phyloP scores from a whole-genome alignment of 139 green algal genomes.

The Raphidocelis subcapitata region DNA sequence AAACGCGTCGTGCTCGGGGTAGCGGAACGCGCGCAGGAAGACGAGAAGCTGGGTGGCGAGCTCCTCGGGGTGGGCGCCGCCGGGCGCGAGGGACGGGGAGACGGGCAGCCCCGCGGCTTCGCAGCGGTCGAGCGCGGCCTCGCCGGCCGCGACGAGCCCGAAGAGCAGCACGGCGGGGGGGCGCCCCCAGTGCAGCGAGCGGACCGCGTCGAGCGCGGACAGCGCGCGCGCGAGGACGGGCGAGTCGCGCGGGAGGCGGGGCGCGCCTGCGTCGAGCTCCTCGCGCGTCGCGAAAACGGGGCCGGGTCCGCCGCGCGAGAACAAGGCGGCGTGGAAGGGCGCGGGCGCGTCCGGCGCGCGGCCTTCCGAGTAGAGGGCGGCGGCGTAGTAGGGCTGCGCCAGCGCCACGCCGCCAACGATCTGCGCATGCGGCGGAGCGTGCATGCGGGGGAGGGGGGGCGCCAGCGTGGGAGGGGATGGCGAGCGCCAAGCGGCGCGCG shows the following conservation, averaged over 20 bases:
- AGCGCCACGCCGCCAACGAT: conserved; percentile 24
- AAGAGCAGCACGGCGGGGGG: conserved; percentile 21
- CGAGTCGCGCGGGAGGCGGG: conserved; percentile 11
- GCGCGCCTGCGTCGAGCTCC: conserved; percentile 2
- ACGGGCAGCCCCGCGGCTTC: conserved; percentile 18
- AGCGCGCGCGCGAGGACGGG: conserved; percentile 26
- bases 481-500: too few species aligned
- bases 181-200: conserved; percentile 15
- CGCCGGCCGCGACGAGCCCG: conserved; percentile 22
- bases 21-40: conserved; percentile 27
- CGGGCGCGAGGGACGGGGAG: conserved; percentile 14
- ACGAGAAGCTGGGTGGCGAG: conserved; percentile 26
- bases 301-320: too few species aligned
- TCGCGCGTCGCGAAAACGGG: background rate
- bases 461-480: too few species aligned
- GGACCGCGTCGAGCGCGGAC: conserved; percentile 9
- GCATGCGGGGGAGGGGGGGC: too few species aligned
- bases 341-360: background rate
- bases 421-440: background rate
- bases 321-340: too few species aligned
- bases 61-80: conserved; percentile 29
- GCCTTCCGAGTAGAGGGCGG: conserved; percentile 16
- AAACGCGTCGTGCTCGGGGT: conserved; percentile 25
- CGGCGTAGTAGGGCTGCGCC: conserved; percentile 23
- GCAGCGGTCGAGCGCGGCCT: background rate